Evolutionary conservation across 345 rosid species (phyloP), one percentile per base, ranked within the genome.

Genomic region (Cardamine chenopodiifolia): DNA sequence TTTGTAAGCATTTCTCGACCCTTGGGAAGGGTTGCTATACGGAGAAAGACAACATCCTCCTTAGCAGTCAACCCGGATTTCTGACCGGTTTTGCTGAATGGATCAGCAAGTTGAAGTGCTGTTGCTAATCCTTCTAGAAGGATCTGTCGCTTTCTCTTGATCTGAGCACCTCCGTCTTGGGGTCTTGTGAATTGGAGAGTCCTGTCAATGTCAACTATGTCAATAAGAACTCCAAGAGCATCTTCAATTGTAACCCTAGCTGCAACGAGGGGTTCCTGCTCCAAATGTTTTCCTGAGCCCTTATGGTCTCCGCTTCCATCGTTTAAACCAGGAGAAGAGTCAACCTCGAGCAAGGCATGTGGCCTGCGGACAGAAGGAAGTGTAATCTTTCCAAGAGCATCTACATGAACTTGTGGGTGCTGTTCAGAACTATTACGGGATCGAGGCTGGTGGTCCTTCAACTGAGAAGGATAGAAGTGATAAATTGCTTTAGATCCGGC

Each of bases 171-270:
- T 62, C 96, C 92, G 62, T 95, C 99, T 42, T 92, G 98, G 4
- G 88, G 86, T 69, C 88, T 91, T 72, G 87, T 84, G 42, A 67
- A 83, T 66, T 82, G 90, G 25, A 95, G 77, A 68, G 85, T 85
- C 68, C 98, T 83, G 64, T 95, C 98, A 71, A 95, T 89, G 83
- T 95, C 99, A 65, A 92, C 98, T 22, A 95, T 83, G 70, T 95
- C 97, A 59, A 92, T 86, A 53, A 95, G 93, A 77, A 90, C 80
- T 35, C 80, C 73, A 15, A 92, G 75, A 53, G 87, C 76, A 84
- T 96, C 99, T 84, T 96, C 99, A 37, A 92, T 80, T 13, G 95
- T 86, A 48, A 96, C 83, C 80, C 99, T 90, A 70, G 98, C 99
- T 11, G 99, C 99, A 77, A 96, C 90, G 82, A 96, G 83, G 15